A percentile compares a stretch with the other conserved stretches of the same genome.
Evolutionary conservation across 352 stramenopile genomes (phyloP).

Genomic region (Thraustotheca clavata): DNA sequence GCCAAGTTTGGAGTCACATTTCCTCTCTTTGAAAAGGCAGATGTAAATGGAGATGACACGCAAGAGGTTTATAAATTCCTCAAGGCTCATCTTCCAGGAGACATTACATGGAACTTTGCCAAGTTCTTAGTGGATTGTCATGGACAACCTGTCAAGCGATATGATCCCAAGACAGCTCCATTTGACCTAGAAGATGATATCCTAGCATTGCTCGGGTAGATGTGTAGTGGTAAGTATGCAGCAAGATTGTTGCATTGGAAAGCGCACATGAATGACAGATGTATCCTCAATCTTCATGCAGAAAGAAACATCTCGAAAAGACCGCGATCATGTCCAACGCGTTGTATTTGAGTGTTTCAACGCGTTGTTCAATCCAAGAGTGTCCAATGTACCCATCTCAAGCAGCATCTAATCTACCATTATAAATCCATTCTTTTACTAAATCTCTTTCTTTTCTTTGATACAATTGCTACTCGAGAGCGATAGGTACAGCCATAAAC

Average conservation of each 20-base stretch:
- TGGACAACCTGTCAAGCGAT: constrained; percentile 34
- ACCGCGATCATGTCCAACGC: not conserved
- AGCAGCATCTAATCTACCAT: too few species aligned
- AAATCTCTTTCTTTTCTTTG: too few species aligned
- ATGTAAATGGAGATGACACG: constrained; percentile 35
- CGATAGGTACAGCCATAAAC: too few species aligned
- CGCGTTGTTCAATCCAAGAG: not conserved
- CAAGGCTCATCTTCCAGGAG: constrained; percentile 26
- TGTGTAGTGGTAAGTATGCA: not conserved
- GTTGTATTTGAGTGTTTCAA: constrained; percentile 7
- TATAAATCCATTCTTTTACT: too few species aligned
- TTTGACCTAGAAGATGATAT: constrained; percentile 36
- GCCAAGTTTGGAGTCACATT: constrained; percentile 41
- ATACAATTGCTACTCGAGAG: too few species aligned
- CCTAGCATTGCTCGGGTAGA: constrained; percentile 23
- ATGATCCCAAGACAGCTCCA: constrained; percentile 30
- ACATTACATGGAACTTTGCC: constrained; percentile 47
- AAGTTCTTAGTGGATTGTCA: constrained; percentile 52
- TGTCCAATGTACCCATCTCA: too few species aligned
- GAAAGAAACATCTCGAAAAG: not conserved
- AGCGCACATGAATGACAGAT: constrained; percentile 2
- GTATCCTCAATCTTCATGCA: not conserved
- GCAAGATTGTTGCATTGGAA: not conserved
- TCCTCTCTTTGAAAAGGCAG: constrained; percentile 42
- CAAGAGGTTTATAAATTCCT: constrained; percentile 33